Conservation (phyloP, 1,139 yeast species). For the Spathaspora jeffriesii region DNA sequence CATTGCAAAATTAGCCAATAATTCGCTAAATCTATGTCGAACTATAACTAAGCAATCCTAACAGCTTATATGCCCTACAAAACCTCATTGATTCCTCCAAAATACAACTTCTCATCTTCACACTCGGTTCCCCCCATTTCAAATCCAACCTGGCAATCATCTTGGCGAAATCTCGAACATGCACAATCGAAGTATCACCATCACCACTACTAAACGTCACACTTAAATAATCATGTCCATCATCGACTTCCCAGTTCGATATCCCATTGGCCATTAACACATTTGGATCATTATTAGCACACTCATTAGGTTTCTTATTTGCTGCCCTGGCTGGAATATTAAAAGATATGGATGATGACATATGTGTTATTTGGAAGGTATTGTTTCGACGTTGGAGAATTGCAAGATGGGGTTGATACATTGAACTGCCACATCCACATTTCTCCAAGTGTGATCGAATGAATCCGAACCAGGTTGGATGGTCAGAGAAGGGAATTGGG, state of each 20-base stretch:
- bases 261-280: constrained; percentile 41
- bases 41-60: not conserved
- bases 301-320: constrained; percentile 18
- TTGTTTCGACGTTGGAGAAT: constrained; percentile 21
- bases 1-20: not conserved
- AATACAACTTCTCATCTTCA: constrained; percentile 13
- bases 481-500: constrained; percentile 18
- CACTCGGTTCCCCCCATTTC: not conserved
- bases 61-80: constrained; percentile 13
- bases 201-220: constrained; percentile 37
- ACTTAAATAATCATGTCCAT: constrained; percentile 29
- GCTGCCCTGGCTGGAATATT: constrained; percentile 19
- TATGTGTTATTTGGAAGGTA: constrained; percentile 26
- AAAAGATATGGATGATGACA: constrained; percentile 38
- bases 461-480: constrained; percentile 35
- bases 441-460: constrained; percentile 34
- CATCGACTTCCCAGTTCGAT: constrained; percentile 25
- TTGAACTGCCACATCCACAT: constrained; percentile 38
- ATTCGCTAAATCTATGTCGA: not conserved
- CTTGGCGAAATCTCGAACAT: constrained; percentile 10
- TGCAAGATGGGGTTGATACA: constrained; percentile 39
- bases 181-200: constrained; percentile 31
- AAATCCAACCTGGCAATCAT: constrained; percentile 3
- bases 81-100: constrained; percentile 16
- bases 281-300: constrained; percentile 25